These are phyloP conservation scores for Epichloe brachyelytri DNA, from an alignment of 2,329 filamentous ascomycete species.

Conservation along the genomic window DNA sequence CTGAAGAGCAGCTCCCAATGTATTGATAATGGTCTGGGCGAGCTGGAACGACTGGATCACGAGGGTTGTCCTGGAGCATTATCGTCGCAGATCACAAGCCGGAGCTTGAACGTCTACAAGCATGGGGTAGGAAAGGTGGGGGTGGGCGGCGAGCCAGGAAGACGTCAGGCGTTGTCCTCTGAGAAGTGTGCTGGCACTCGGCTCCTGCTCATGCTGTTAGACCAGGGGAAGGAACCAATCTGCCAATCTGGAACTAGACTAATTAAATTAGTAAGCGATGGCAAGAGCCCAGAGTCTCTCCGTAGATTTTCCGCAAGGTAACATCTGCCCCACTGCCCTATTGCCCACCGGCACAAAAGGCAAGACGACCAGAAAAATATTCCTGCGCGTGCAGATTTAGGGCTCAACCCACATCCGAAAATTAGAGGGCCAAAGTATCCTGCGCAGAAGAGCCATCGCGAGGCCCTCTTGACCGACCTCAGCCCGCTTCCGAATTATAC, in stretches of 20 bases:
- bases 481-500: constrained; percentile 6
- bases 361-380: neutral
- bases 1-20: neutral
- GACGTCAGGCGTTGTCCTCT: constrained; percentile 6
- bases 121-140: neutral
- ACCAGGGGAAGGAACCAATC: neutral
- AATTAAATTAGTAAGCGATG: neutral
- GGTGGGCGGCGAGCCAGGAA: neutral
- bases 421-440: constrained; percentile 5
- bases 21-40: neutral
- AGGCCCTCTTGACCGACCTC: constrained; percentile 4
- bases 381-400: constrained; percentile 11
- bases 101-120: neutral
- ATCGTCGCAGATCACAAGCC: constrained; percentile 1
- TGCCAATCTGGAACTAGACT: constrained; percentile 1
- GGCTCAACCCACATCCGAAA: constrained; percentile 19
- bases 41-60: neutral
- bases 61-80: neutral
- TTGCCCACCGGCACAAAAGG: neutral
- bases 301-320: constrained; percentile 10
- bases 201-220: neutral
- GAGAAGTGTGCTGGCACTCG: no score
- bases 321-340: neutral
- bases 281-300: neutral
- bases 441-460: constrained; percentile 5